Evolutionary conservation across 805 yeast species (phyloP).

Genomic region (Candida boleticola): DNA sequence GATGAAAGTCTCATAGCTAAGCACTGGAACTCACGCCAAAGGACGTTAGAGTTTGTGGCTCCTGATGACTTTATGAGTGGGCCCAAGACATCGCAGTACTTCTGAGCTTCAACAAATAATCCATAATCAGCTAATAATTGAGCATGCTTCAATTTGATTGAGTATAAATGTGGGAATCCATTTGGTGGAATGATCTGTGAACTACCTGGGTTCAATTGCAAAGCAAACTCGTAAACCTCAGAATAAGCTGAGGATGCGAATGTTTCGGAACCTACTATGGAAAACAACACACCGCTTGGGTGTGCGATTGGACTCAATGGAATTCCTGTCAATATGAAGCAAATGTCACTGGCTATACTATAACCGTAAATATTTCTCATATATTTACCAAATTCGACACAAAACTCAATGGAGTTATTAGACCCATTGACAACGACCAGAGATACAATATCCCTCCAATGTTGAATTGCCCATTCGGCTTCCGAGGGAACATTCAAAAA

Average conservation of each 20-base stretch:
- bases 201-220: conserved; percentile 22
- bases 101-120: conserved; percentile 53
- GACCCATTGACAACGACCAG: conserved; percentile 36
- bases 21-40: conserved; percentile 28
- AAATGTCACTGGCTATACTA: conserved; percentile 39
- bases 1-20: conserved; percentile 49
- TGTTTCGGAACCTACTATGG: conserved; percentile 37
- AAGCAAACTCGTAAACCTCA: conserved; percentile 66
- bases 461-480: conserved; percentile 47
- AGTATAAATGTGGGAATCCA: conserved; percentile 53
- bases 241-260: conserved; percentile 44
- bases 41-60: conserved; percentile 11
- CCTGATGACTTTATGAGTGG: conserved; percentile 19
- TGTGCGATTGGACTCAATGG: conserved; percentile 34
- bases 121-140: conserved; percentile 69
- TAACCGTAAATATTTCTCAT: conserved; percentile 27
- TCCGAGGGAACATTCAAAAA: conserved; percentile 41
- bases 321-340: conserved; percentile 46
- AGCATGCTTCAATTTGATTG: conserved; percentile 67
- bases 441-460: conserved; percentile 50
- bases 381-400: conserved; percentile 51
- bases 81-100: conserved; percentile 54
- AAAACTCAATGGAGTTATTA: conserved; percentile 33
- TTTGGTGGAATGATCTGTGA: conserved; percentile 31
- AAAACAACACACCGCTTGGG: conserved; percentile 30